Percentiles rank a stretch among this genome's conserved stretches.
Conservation (phyloP, 768 basidiomycete genomes). For the Galerina marginata region DNA sequence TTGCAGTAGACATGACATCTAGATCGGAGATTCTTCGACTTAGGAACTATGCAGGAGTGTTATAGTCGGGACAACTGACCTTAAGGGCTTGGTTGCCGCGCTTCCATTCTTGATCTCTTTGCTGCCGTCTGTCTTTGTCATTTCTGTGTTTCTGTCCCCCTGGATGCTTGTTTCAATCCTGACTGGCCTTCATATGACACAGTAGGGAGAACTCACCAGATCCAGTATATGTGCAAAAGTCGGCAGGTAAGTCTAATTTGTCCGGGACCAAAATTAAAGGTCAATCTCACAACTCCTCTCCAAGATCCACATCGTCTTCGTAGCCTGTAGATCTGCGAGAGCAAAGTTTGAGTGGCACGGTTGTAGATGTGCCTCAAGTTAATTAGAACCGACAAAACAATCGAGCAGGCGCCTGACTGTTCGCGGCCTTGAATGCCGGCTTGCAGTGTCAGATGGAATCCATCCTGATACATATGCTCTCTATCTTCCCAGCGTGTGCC, state of each 20-base stretch:
- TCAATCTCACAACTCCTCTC: conserved; percentile 22
- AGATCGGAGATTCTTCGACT: not conserved
- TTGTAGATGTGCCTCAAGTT: not conserved
- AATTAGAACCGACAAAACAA: conserved; percentile 8
- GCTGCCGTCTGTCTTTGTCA: conserved; percentile 9
- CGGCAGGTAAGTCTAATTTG: not conserved
- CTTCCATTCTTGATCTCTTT: conserved; percentile 19
- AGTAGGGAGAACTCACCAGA: conserved; percentile 6
- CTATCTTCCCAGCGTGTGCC: conserved; percentile 2
- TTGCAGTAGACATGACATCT: conserved; percentile 9
- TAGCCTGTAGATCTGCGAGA: conserved; percentile 19
- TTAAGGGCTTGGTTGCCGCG: conserved; percentile 14
- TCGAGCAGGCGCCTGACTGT: conserved; percentile 8
- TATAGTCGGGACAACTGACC: not conserved
- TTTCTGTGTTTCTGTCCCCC: not conserved
- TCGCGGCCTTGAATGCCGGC: conserved; percentile 15
- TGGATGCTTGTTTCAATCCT: conserved; percentile 2
- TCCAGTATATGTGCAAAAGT: conserved; percentile 20
- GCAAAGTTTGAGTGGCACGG: not conserved
- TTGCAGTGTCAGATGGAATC: conserved; percentile 2
- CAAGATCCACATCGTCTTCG: conserved; percentile 24
- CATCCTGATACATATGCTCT: not conserved
- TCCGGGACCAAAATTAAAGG: not conserved
- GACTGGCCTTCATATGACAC: not conserved
- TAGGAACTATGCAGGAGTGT: not conserved